Conservation (phyloP, 495 filamentous ascomycete genomes). For the Clohesyomyces aquaticus region DNA sequence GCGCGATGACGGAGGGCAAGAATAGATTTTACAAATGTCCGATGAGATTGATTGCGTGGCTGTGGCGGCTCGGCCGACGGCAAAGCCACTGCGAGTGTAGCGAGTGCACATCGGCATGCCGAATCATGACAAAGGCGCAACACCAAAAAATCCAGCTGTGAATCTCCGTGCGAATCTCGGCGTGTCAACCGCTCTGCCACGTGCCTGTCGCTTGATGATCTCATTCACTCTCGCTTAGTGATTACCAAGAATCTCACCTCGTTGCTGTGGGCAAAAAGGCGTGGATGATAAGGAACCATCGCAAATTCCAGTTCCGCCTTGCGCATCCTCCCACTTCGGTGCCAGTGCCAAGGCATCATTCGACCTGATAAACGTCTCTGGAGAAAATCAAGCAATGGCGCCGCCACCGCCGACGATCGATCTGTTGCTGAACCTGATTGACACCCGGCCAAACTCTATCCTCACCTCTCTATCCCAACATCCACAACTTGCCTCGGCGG, state of each 20-base stretch:
- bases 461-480: conserved; percentile 41
- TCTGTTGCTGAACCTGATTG: conserved; percentile 47
- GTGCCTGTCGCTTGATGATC: no score
- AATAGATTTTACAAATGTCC: no score
- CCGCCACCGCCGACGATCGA: conserved; percentile 43
- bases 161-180: background rate
- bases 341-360: background rate
- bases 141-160: background rate
- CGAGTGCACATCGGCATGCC: background rate
- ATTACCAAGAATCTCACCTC: background rate
- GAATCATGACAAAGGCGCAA: background rate
- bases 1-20: background rate
- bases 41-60: no score
- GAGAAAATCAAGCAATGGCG: conserved; percentile 8
- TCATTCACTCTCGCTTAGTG: no score
- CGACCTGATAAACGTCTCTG: background rate
- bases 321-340: no score
- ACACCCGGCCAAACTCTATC: conserved; percentile 43
- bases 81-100: background rate
- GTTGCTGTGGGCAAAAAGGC: background rate
- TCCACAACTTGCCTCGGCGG: conserved; percentile 44
- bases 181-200: no score
- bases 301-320: background rate
- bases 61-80: background rate
- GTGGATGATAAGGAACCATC: background rate